Evolutionary conservation across 305 asterid species (phyloP).

Genomic region (Striga hermonthica): DNA sequence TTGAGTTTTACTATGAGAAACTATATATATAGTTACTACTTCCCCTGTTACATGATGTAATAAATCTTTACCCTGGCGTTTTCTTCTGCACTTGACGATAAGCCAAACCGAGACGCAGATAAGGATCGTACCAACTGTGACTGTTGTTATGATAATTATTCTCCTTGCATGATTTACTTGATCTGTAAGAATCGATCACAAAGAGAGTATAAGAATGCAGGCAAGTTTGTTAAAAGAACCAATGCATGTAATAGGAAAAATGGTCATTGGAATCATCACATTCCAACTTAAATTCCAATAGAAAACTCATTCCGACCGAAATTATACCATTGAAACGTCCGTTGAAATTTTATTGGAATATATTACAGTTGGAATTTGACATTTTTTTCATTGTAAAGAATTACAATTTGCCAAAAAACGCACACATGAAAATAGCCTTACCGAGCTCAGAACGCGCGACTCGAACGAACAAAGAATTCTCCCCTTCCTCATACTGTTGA

Average conservation of each 20-base stretch:
- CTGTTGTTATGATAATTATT: slow-evolving; percentile 38
- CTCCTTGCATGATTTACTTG: slow-evolving; percentile 28
- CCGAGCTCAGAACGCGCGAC: slow-evolving; percentile 56
- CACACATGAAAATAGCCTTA: slow-evolving; percentile 18
- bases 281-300: too few species aligned
- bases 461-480: slow-evolving; percentile 48
- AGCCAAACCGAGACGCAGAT: slow-evolving; percentile 41
- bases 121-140: slow-evolving; percentile 36
- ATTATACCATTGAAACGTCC: too few species aligned
- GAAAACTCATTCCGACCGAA: too few species aligned
- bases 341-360: too few species aligned
- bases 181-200: slow-evolving; percentile 35
- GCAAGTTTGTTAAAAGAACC: background rate
- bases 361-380: too few species aligned
- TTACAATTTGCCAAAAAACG: background rate
- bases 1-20: background rate
- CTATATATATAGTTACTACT: slow-evolving; percentile 2
- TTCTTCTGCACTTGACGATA: slow-evolving; percentile 37
- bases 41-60: background rate
- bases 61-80: slow-evolving; percentile 39
- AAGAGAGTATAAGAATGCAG: slow-evolving; percentile 15
- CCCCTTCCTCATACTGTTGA: slow-evolving; percentile 47
- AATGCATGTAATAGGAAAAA: background rate
- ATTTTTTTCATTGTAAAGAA: too few species aligned
- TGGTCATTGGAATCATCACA: too few species aligned